Percentiles rank a stretch among this genome's conserved stretches.
Evolutionary conservation across 257 asterid genomes (phyloP).

Genomic region (Avicennia marina): DNA sequence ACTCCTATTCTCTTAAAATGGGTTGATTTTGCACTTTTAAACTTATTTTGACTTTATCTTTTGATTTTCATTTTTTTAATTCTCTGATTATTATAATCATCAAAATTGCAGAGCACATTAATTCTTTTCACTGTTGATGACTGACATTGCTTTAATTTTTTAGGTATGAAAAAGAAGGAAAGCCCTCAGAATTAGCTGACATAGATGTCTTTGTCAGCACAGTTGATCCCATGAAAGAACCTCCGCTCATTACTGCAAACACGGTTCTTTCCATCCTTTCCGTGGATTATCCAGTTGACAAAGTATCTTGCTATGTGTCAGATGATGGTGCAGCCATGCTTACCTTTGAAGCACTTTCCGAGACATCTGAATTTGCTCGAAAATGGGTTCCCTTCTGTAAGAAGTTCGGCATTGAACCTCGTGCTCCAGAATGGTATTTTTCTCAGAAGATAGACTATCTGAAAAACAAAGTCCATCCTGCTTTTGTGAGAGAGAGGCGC

Average conservation of each 20-base stretch:
- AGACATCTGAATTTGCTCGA: conserved; percentile 80
- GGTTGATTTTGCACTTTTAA: no score
- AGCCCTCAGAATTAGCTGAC: conserved; percentile 53
- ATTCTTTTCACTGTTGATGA: no score
- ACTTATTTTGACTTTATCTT: background rate
- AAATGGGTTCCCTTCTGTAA: conserved; percentile 80
- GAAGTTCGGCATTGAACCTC: conserved; percentile 79
- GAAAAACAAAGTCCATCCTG: conserved; percentile 61
- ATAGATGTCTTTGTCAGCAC: conserved; percentile 63
- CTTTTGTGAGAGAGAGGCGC: conserved; percentile 65
- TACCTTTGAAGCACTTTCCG: conserved; percentile 73
- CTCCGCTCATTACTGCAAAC: conserved; percentile 72
- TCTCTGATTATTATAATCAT: background rate
- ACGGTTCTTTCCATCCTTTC: conserved; percentile 72
- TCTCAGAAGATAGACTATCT: conserved; percentile 70
- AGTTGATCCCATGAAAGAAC: conserved; percentile 76
- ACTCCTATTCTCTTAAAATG: no score
- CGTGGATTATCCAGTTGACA: conserved; percentile 64
- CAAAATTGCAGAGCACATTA: no score
- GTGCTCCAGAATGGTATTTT: conserved; percentile 92
- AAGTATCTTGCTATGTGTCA: conserved; percentile 63
- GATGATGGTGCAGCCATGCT: conserved; percentile 86
- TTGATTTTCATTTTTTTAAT: no score
- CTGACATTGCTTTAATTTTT: background rate
- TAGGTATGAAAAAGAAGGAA: conserved; percentile 72